Evolutionary conservation across 164 flowering plant species (phyloP), one percentile per base, ranked within the genome.

Genomic region (Amborella trichopoda): DNA sequence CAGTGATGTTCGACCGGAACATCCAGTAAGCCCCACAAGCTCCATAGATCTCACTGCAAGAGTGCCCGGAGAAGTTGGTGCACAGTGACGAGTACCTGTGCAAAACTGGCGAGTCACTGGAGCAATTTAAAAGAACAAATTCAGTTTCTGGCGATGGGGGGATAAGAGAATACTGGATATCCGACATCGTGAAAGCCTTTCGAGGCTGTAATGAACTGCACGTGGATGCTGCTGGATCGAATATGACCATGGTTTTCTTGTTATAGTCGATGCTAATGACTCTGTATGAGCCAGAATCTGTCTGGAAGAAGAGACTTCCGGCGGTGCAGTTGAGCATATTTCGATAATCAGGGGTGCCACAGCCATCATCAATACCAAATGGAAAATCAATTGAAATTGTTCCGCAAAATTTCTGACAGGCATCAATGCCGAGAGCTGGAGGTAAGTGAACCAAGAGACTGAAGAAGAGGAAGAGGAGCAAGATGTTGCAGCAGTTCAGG

Each of bases 381-480:
- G 99, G 99, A 63, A 84, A 84, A 53, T 88, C 89, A 0, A 91
- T 34, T 5, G 94, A 82, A 18, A 88, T 34, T 64, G 87, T 88
- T 1, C 95, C 94, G 30, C 99, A 88, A 9, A 56, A 17, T 50
- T 67, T 76, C 44, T 60, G 66, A 9, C 69, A 61, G 37, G 28
- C 51, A 55, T 41, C 43, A n/a, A n/a, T n/a, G n/a, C n/a, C n/a
- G n/a, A n/a, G n/a, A n/a, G n/a, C n/a, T n/a, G n/a, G n/a, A n/a
- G n/a, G n/a, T n/a, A n/a, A n/a, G n/a, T n/a, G n/a, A n/a, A n/a
- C n/a, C n/a, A n/a, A n/a, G n/a, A n/a, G n/a, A n/a, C n/a, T n/a
- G n/a, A n/a, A n/a, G n/a, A n/a, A n/a, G n/a, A n/a, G n/a, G n/a
- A n/a, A n/a, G n/a, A n/a, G n/a, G n/a, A n/a, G n/a, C n/a, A n/a